Conservation (phyloP, 805 yeast species). For the Starmerella powellii region DNA sequence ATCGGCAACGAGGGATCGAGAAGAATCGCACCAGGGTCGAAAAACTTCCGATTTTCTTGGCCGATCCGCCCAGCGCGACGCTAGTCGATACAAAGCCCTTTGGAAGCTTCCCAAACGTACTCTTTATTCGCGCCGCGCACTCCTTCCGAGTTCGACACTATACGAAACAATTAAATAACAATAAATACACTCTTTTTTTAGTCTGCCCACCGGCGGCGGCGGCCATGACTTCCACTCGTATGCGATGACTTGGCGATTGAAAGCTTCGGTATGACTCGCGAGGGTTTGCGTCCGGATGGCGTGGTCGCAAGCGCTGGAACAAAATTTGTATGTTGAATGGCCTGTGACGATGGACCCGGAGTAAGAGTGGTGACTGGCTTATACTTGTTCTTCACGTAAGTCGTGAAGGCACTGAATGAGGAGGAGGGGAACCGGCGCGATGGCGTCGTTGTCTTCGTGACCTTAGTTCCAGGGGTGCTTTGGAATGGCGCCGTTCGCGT, state of each 20-base stretch:
- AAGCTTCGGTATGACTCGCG: constrained; percentile 31
- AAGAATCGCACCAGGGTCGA: too few relatives aligned
- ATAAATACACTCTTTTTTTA: constrained; percentile 6
- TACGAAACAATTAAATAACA: neutral
- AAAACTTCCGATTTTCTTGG: too few relatives aligned
- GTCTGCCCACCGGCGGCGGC: constrained; percentile 20
- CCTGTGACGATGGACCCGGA: constrained; percentile 71
- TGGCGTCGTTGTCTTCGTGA: constrained; percentile 51
- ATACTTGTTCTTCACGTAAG: constrained; percentile 36
- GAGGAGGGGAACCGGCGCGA: constrained; percentile 55
- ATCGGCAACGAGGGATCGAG: too few relatives aligned
- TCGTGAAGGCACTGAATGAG: constrained; percentile 42
- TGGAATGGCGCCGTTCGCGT: constrained; percentile 90
- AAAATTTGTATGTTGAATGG: constrained; percentile 49
- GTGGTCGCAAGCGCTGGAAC: constrained; percentile 54
- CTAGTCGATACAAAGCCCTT: too few relatives aligned
- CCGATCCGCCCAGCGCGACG: too few relatives aligned
- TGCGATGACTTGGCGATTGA: neutral
- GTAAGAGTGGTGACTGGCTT: constrained; percentile 52
- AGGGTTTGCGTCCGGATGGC: constrained; percentile 50
- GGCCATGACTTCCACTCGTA: constrained; percentile 7
- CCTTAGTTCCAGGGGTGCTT: constrained; percentile 60
- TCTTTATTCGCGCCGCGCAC: too few relatives aligned
- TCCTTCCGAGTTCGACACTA: too few relatives aligned
- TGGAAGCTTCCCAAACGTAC: too few relatives aligned